phyloP scores from a whole-genome alignment of 768 basidiomycete species.

The Auricularia heimuer region DNA sequence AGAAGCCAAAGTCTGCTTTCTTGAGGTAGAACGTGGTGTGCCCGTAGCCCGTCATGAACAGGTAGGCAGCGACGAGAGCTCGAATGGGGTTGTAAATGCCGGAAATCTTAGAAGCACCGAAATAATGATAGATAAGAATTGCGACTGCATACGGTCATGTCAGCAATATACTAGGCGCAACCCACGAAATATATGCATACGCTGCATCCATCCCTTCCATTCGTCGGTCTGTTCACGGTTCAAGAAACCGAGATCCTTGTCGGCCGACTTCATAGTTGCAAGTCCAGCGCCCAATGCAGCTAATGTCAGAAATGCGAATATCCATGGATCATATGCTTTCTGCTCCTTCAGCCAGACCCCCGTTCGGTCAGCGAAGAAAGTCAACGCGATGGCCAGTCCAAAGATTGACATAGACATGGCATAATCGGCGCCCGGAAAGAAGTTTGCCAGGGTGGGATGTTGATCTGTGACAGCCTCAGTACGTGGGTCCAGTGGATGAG shows the following conservation, averaged over 20 bases:
- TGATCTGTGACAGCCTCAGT: constrained; percentile 5
- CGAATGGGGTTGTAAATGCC: constrained; percentile 92
- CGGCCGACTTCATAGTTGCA: constrained; percentile 53
- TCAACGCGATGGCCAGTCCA: constrained; percentile 54
- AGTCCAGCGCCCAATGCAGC: constrained; percentile 47
- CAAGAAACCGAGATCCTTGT: constrained; percentile 80
- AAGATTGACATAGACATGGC: constrained; percentile 46
- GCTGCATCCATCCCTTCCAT: constrained; percentile 99
- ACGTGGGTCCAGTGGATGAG: neutral
- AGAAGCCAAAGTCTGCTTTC: constrained; percentile 78
- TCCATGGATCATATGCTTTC: constrained; percentile 66
- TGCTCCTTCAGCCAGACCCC: constrained; percentile 83
- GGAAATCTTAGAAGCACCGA: constrained; percentile 80
- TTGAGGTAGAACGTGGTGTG: constrained; percentile 83
- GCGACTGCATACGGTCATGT: constrained; percentile 39
- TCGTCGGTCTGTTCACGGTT: constrained; percentile 92
- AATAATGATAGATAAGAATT: constrained; percentile 88
- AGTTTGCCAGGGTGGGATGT: constrained; percentile 10
- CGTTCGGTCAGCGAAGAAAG: constrained; percentile 78
- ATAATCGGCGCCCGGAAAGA: constrained; percentile 27
- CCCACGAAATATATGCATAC: constrained; percentile 32
- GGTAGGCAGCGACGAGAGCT: constrained; percentile 77
- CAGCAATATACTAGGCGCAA: neutral
- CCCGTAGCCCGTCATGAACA: constrained; percentile 82
- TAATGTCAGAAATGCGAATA: constrained; percentile 54